These are phyloP conservation scores for Penicillium silybi DNA, from an alignment of 495 filamentous ascomycete genomes.

Conservation along the genomic window DNA sequence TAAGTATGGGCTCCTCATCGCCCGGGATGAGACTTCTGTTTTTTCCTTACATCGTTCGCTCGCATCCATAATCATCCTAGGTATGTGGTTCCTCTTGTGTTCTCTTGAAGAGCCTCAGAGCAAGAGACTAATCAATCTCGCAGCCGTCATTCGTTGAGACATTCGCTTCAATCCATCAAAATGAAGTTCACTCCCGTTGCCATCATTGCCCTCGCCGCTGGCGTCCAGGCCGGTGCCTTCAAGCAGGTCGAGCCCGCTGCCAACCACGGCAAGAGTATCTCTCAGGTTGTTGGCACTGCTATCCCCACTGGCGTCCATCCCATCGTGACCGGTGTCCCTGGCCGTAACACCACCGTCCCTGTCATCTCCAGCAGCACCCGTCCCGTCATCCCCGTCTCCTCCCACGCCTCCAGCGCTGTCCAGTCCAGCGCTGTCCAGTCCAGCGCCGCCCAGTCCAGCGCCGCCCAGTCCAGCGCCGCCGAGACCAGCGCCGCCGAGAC, in stretches of 20 bases:
- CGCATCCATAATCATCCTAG: conserved; percentile 9
- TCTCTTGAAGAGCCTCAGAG: neutral
- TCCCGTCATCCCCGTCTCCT: neutral
- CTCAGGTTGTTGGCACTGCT: conserved; percentile 8
- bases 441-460: conserved; percentile 1
- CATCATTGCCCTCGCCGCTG: conserved; percentile 26
- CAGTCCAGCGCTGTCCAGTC: conserved; percentile 7
- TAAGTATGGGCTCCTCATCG: conserved; percentile 18
- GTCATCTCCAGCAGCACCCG: conserved; percentile 2
- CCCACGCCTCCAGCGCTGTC: neutral
- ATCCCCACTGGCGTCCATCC: neutral
- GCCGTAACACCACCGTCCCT: conserved; percentile 3
- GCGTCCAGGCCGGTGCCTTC: conserved; percentile 14
- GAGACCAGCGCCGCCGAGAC: conserved; percentile 2
- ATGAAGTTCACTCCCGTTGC: conserved; percentile 26
- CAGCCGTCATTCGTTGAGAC: conserved; percentile 22
- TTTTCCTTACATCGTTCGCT: conserved; percentile 4
- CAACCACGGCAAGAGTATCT: neutral
- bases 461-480: neutral
- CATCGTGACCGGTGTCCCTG: conserved; percentile 12
- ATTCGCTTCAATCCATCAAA: conserved; percentile 19
- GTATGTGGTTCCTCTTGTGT: conserved; percentile 1
- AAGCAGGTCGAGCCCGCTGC: conserved; percentile 18
- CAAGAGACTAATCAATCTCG: conserved; percentile 3
- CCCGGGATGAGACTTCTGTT: neutral